Conservation (phyloP, 306 rosid species). For the Acacia confusa region DNA sequence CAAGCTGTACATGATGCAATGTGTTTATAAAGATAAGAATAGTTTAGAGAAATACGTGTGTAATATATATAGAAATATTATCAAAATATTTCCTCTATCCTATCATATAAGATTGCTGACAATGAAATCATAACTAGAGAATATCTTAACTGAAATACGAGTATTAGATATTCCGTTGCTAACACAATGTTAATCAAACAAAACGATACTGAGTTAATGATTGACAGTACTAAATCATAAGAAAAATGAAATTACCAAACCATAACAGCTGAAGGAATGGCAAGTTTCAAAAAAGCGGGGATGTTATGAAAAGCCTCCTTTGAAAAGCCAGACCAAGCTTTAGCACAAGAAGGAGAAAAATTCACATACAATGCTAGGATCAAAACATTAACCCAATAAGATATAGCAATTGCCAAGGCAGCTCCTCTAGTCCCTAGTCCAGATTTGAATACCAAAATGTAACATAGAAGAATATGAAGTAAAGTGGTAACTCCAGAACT, state of each 20-base stretch:
- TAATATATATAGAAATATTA: too few relatives aligned
- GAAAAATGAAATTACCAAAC: neutral
- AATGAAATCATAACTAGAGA: too few relatives aligned
- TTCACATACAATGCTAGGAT: neutral
- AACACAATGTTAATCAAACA: neutral
- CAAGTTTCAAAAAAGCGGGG: neutral
- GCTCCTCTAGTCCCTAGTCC: neutral
- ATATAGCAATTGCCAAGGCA: neutral
- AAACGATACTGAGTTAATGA: neutral
- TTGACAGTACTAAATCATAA: neutral
- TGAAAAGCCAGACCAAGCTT: neutral
- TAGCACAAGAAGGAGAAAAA: neutral
- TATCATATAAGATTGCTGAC: too few relatives aligned
- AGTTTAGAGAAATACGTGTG: too few relatives aligned
- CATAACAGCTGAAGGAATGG: neutral
- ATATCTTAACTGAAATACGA: too few relatives aligned
- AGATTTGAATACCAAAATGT: neutral
- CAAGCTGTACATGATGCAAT: slow-evolving; percentile 41
- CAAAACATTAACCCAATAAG: neutral
- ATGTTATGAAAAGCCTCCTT: neutral
- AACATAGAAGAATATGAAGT: neutral
- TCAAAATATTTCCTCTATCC: too few relatives aligned
- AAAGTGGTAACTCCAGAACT: neutral
- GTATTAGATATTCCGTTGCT: too few relatives aligned
- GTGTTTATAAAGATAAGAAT: neutral